Conservation (phyloP, 2,329 filamentous ascomycete species). For the Davidsoniella neocaledoniae region DNA sequence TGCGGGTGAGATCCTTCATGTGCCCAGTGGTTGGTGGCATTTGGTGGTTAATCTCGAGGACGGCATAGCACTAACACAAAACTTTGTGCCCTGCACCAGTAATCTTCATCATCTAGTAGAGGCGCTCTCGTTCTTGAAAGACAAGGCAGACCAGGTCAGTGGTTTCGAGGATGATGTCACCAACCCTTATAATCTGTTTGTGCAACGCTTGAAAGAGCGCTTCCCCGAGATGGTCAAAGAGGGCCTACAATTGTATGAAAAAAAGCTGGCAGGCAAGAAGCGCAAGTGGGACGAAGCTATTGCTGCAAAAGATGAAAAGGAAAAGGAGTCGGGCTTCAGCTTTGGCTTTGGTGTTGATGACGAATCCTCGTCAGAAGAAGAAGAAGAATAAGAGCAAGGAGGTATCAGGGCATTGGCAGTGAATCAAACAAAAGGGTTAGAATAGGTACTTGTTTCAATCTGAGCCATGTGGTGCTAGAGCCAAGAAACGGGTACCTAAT, state of each 20-base stretch:
- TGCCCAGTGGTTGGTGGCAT: slow-evolving; percentile 94
- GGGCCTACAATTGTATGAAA: slow-evolving; percentile 48
- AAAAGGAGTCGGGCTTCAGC: slow-evolving; percentile 25
- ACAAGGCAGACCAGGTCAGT: slow-evolving; percentile 73
- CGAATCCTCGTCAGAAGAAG: slow-evolving; percentile 17
- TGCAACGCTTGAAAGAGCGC: slow-evolving; percentile 43
- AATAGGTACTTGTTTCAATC: not conserved
- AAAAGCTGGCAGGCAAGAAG: slow-evolving; percentile 46
- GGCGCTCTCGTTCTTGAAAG: slow-evolving; percentile 62
- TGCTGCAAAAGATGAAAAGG: slow-evolving; percentile 20
- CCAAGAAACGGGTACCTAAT: not conserved
- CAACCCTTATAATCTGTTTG: slow-evolving; percentile 61
- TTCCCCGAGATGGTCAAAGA: slow-evolving; percentile 52
- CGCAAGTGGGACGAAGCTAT: slow-evolving; percentile 76
- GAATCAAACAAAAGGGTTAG: too few relatives aligned
- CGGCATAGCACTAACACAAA: slow-evolving; percentile 82
- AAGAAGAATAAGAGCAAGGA: not conserved
- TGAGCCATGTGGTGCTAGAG: not conserved
- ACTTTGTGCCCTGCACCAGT: slow-evolving; percentile 63
- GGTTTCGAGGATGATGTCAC: slow-evolving; percentile 59
- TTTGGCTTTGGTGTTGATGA: slow-evolving; percentile 37
- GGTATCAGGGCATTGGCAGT: not conserved
- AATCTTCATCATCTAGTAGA: slow-evolving; percentile 44
- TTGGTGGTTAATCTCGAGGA: slow-evolving; percentile 77
- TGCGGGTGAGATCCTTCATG: slow-evolving; percentile 75